Percentiles rank a stretch among this genome's conserved stretches.
Conservation (phyloP, 139 green algal species). For the Chlorella sp. region DNA sequence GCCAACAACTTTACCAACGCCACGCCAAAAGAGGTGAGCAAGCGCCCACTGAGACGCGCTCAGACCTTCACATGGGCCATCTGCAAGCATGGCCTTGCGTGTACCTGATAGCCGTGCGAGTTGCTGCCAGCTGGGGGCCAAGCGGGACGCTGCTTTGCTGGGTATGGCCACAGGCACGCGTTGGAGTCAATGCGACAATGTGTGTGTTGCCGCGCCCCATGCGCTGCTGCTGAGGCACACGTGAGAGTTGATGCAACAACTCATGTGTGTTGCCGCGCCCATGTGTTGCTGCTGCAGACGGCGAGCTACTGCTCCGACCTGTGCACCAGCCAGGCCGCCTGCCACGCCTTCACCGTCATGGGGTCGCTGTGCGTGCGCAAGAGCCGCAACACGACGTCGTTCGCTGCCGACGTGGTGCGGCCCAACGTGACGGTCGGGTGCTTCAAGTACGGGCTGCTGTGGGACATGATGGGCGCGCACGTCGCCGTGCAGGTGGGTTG, state of each 20-base stretch:
- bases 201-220: too few relatives aligned
- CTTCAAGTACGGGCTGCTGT: slow-evolving; percentile 5
- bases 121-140: too few relatives aligned
- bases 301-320: slow-evolving; percentile 3
- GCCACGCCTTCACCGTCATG: background rate
- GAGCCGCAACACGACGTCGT: background rate
- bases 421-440: background rate
- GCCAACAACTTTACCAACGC: background rate
- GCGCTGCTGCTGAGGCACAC: too few relatives aligned
- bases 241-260: too few relatives aligned
- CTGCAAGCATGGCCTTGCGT: too few relatives aligned
- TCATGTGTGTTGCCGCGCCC: too few relatives aligned
- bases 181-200: too few relatives aligned
- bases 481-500: slow-evolving; percentile 6
- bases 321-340: slow-evolving; percentile 3
- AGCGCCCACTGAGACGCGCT: too few relatives aligned
- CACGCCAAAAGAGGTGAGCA: background rate
- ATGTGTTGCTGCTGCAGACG: background rate
- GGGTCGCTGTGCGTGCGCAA: background rate
- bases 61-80: too few relatives aligned
- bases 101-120: too few relatives aligned
- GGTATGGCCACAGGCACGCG: too few relatives aligned
- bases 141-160: too few relatives aligned
- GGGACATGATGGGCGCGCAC: background rate
- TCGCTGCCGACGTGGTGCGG: background rate